A percentile compares a stretch with the other conserved stretches of the same genome.
phyloP scores from a whole-genome alignment of 1,284 basidiomycete species.

The Anthracocystis panici-leucophaei region DNA sequence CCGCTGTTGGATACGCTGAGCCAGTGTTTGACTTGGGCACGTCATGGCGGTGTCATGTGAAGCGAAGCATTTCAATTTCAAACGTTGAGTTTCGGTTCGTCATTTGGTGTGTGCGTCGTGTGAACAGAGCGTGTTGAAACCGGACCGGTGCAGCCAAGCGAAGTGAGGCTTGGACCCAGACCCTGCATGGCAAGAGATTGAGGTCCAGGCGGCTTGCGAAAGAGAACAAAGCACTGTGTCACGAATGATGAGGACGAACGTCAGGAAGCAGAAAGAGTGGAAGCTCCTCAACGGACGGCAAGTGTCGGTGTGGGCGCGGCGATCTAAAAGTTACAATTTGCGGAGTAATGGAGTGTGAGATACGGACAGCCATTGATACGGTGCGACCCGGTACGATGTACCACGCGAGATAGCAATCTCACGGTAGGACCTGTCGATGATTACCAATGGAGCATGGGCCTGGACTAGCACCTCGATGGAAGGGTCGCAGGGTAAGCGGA shows the following conservation, averaged over 20 bases:
- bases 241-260: not conserved
- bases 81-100: not conserved
- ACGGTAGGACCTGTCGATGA: not conserved
- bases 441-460: not conserved
- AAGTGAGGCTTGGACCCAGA: not conserved
- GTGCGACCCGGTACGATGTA: not conserved
- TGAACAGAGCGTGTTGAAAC: not conserved
- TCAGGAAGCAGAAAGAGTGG: not conserved
- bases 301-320: constrained; percentile 26
- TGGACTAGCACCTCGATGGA: not conserved
- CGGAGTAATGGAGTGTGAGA: constrained; percentile 11
- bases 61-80: not conserved
- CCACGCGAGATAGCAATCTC: not conserved
- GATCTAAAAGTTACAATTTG: constrained; percentile 15
- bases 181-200: no score
- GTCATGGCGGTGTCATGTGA: constrained; percentile 27
- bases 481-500: constrained; percentile 4
- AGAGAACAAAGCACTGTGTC: no score
- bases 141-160: constrained; percentile 15
- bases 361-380: not conserved
- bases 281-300: not conserved
- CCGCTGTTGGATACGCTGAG: constrained; percentile 35
- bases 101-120: not conserved
- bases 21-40: constrained; percentile 38
- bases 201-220: no score